Percentiles rank a stretch among this genome's conserved stretches.
phyloP scores from a whole-genome alignment of 306 rosid genomes.

The Mimosa pudica region DNA sequence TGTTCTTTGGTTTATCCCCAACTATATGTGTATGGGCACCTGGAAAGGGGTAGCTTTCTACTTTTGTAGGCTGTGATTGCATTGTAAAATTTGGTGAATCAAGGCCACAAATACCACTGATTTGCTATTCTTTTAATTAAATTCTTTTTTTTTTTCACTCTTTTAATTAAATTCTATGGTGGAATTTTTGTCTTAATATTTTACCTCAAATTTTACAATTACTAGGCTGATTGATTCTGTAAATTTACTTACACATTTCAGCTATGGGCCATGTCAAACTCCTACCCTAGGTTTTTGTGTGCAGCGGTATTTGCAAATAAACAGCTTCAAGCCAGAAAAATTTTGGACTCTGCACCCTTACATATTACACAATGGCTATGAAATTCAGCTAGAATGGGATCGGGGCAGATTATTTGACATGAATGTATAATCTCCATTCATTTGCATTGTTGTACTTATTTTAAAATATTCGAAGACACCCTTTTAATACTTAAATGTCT shows the following conservation, averaged over 20 bases:
- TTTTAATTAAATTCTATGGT: not conserved
- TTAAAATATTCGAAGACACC: not conserved
- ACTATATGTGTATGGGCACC: not conserved
- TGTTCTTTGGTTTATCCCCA: not conserved
- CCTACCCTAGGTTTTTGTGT: constrained; percentile 97
- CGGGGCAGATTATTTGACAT: constrained; percentile 85
- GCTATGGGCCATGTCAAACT: constrained; percentile 99
- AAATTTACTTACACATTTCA: constrained; percentile 55
- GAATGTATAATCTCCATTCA: constrained; percentile 56
- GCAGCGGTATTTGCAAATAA: constrained; percentile 88
- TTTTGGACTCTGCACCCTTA: constrained; percentile 86
- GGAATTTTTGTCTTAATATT: constrained; percentile 22
- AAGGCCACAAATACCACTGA: constrained; percentile 4
- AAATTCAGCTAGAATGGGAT: constrained; percentile 91
- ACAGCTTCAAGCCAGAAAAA: constrained; percentile 89
- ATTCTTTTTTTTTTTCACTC: no score
- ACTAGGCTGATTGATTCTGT: constrained; percentile 36
- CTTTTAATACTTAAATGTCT: constrained; percentile 33
- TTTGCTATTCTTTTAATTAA: not conserved
- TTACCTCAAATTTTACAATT: constrained; percentile 29
- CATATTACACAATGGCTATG: constrained; percentile 78
- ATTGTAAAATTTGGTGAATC: constrained; percentile 12
- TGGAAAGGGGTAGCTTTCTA: constrained; percentile 25
- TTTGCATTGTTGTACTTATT: constrained; percentile 27
- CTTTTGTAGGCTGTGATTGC: constrained; percentile 24